A percentile compares a stretch with the other conserved stretches of the same genome.
Evolutionary conservation across 495 filamentous ascomycete genomes (phyloP).

Genomic region (Trichoderma reesei): DNA sequence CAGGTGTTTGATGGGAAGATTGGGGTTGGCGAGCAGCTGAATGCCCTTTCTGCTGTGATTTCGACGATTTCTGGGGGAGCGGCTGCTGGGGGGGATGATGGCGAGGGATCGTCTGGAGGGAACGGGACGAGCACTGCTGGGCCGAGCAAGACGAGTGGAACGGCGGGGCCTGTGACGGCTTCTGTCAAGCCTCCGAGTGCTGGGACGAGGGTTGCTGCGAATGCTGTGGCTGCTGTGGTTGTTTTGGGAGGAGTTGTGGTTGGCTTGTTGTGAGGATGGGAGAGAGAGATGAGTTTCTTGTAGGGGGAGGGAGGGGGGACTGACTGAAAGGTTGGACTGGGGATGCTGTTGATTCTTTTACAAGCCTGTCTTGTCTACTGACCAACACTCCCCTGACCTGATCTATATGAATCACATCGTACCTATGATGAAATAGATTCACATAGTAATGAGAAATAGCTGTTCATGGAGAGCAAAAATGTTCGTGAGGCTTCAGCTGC

Average conservation of each 20-base stretch:
- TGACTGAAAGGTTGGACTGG: too few species aligned
- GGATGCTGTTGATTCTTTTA: too few species aligned
- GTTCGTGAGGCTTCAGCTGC: too few species aligned
- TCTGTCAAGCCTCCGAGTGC: background rate
- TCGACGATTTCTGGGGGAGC: background rate
- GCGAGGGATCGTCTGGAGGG: background rate
- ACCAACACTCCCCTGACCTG: too few species aligned
- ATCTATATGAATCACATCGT: too few species aligned
- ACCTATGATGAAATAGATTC: too few species aligned
- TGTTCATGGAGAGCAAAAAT: too few species aligned
- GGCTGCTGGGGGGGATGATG: too few species aligned
- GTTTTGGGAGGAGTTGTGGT: background rate
- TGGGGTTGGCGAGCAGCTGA: slow-evolving; percentile 3
- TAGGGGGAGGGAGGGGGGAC: too few species aligned
- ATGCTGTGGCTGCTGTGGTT: slow-evolving; percentile 1
- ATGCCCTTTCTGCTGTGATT: background rate
- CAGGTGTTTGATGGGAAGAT: background rate
- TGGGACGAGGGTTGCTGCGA: background rate
- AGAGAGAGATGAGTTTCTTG: background rate
- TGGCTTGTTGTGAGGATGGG: background rate
- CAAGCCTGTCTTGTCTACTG: too few species aligned
- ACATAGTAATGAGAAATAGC: too few species aligned
- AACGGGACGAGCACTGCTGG: background rate
- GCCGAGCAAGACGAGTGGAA: background rate
- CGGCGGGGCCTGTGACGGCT: background rate